phyloP scores from a whole-genome alignment of 2,329 filamentous ascomycete species.

The Trichoderma koningii region DNA sequence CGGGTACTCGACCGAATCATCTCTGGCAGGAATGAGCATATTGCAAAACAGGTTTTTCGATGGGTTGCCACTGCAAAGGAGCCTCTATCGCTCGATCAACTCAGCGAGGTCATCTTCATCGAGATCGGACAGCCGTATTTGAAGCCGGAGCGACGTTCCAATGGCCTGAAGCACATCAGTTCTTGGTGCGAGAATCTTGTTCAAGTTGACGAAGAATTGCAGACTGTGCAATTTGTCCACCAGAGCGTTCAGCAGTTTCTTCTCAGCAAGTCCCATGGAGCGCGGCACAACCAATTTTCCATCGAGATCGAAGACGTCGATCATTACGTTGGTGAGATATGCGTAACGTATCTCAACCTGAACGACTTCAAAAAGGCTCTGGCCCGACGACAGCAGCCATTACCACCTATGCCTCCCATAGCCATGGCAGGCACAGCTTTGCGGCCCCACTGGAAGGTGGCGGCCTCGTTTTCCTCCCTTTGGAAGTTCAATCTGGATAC shows the following conservation, averaged over 20 bases:
- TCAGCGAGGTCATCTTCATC: conserved; percentile 43
- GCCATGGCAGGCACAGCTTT: conserved; percentile 7
- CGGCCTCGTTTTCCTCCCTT: neutral
- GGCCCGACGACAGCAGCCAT: conserved; percentile 2
- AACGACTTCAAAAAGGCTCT: conserved; percentile 43
- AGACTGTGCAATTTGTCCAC: conserved; percentile 41
- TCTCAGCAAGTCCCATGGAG: neutral
- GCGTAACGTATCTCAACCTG: conserved; percentile 45
- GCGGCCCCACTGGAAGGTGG: neutral
- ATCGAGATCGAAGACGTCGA: conserved; percentile 36
- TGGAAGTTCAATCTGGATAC: neutral
- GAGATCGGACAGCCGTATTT: conserved; percentile 35
- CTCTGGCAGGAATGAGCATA: neutral
- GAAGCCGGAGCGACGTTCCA: conserved; percentile 33
- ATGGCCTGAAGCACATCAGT: conserved; percentile 35
- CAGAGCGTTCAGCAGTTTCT: conserved; percentile 40
- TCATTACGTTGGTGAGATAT: conserved; percentile 40
- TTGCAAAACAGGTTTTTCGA: conserved; percentile 23
- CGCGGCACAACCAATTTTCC: conserved; percentile 16
- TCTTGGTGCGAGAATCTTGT: conserved; percentile 42
- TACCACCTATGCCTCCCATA: conserved; percentile 2
- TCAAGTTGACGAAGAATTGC: conserved; percentile 37
- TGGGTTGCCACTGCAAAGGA: conserved; percentile 40
- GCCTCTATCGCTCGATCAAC: conserved; percentile 40
- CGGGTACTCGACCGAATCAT: conserved; percentile 28